phyloP scores from a whole-genome alignment of 163 green algal species.

The Coccomyxa subellipsoidea region DNA sequence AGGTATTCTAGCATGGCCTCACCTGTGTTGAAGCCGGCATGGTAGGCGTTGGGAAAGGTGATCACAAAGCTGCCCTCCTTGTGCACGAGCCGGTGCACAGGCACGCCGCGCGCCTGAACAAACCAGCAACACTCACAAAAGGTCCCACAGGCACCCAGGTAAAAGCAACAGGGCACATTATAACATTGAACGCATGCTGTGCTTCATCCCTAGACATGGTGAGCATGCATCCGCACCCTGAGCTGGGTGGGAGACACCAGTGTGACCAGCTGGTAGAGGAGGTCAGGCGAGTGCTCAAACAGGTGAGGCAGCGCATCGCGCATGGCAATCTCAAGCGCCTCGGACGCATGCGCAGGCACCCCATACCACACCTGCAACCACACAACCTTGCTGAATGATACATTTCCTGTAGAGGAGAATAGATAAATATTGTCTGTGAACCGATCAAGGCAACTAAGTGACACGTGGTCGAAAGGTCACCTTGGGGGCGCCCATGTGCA shows the following conservation, averaged over 20 bases:
- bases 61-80: slow-evolving; percentile 70
- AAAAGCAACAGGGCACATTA: neutral
- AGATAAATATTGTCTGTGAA: too few relatives aligned
- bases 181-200: neutral
- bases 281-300: slow-evolving; percentile 51
- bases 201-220: neutral
- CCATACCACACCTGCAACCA: slow-evolving; percentile 64
- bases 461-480: too few relatives aligned
- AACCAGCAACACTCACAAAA: neutral
- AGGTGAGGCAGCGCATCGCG: slow-evolving; percentile 81
- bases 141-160: neutral
- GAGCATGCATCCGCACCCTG: slow-evolving; percentile 9
- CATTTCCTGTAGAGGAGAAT: too few relatives aligned
- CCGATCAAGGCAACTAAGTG: too few relatives aligned
- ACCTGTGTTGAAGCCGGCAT: slow-evolving; percentile 71
- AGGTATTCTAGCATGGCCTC: too few relatives aligned
- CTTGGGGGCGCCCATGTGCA: slow-evolving; percentile 86
- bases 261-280: slow-evolving; percentile 82
- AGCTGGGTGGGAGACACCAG: slow-evolving; percentile 78
- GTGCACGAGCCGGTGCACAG: slow-evolving; percentile 72
- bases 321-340: slow-evolving; percentile 74
- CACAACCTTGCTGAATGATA: too few relatives aligned
- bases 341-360: slow-evolving; percentile 61
- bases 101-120: slow-evolving; percentile 66
- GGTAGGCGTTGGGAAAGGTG: slow-evolving; percentile 76